Base-by-base conservation (phyloP, 2,329 filamentous ascomycete genomes). In the Penicillium vulpinum region DNA sequence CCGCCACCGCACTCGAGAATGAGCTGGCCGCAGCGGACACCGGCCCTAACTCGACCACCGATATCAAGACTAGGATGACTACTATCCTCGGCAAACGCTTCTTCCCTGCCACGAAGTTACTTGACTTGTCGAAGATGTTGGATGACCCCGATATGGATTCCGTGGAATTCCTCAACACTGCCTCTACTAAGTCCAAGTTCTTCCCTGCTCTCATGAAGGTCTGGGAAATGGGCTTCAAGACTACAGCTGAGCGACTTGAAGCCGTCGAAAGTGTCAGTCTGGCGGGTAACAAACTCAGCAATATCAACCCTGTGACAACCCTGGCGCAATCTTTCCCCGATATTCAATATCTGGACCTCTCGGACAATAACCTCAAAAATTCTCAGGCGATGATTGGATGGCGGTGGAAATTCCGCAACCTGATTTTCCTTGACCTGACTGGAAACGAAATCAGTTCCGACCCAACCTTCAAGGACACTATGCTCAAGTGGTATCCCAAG, bases 161-260 rank as follows among this genome's bases (percentile, higher is more conserved):
- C 40, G 86, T 92, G 74, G 90, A 90, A 36, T 89, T 93, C 67
- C 92, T 96, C 71, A 83, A 86, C 60, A 85, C 80, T 57, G 84
- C 83, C 57, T 85, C 88, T 4, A 87, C 87, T 1, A 86, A 89
- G 44, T 84, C 89, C 61, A 99, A 97, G 73, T 90, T 96, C 60
- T 97, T 97, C 77, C 90, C 90, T 51, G 93, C 90, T 1, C 81
- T 97, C 60, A 96, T 97, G 90, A 86, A 85, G 57, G 87, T 97
- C 45, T 92, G 90, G 71, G 87, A 95, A 51, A 79, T 85, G 59
- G 83, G 88, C 18, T 96, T 96, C 78, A 87, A 88, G 63, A 87
- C 83, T 2, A 71, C 83, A 13, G 81, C 88, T 58, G 87, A 88
- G 48, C 92, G 92, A 73, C 84, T 86, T 48, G 88, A 92, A 45